Base-by-base conservation (phyloP, 257 asterid genomes). In the Primulina tabacum region DNA sequence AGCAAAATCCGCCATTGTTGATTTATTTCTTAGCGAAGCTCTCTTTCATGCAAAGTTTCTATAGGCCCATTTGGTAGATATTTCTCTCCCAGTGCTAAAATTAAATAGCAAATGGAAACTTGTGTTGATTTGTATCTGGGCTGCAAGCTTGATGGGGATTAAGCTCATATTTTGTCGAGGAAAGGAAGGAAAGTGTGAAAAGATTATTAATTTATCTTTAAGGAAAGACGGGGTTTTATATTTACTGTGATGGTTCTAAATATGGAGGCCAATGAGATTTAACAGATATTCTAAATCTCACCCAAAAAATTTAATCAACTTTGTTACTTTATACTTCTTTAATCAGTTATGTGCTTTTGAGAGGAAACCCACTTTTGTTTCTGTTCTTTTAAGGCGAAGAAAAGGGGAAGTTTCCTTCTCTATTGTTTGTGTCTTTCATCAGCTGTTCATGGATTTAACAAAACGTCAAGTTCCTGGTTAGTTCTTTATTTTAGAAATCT, bases 251-350 rank as follows among this genome's bases (percentile, higher is more conserved):
- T 65, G 58, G 69, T 76, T 66, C 34, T 47, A 3, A 76, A 12
- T 72, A 85, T 85, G 87, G 87, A 85, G 71, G 87, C 85, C 37
- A 64, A 82, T 76, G 90, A 85, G 79, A 78, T 85, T 76, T 77
- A 80, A 72, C 79, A 77, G 78, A 52, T 63, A 56, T 60, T 76
- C 65, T 16, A 55, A 64, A 66, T 38, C 29, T 72, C 52, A 63
- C 55, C 63, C 1, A 16, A 50, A 50, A 47, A 64, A 62, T 38
- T 68, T 52, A 18, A 77, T 32, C 26, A 55, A 56, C 61, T 63
- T 75, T 61, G 28, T 38, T 67, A 68, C 35, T 62, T 63, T 33
- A 56, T 30, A 16, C 47, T 75, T 32, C 53, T 72, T 71, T 43
- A 62, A 52, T 74, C 18, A 34, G 10, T 75, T 63, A 68, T 56